Evolutionary conservation across 2,329 filamentous ascomycete genomes (phyloP), one percentile per base, ranked within the genome.

Genomic region (Beauveria caledonica): DNA sequence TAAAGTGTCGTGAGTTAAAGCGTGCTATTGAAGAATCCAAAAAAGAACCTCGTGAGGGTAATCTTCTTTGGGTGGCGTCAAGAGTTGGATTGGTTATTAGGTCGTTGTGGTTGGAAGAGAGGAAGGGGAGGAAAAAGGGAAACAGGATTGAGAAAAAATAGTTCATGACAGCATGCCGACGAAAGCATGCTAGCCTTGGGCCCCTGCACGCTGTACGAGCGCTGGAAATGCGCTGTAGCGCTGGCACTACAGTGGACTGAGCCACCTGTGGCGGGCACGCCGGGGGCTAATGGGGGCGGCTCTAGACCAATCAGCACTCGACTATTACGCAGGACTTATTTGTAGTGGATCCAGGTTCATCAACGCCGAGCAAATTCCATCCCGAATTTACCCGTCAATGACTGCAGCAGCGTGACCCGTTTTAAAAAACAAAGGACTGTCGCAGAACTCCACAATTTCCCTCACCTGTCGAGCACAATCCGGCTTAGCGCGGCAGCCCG

Each of bases 101-200:
- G 50, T 63, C 58, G 54, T 64, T 48, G 62, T 64, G 67, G 58
- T 61, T 63, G 62, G 61, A 60, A 51, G 40, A 55, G 62, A 64
- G 63, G 57, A 66, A 63, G 63, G 55, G 60, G 60, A 62, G 62
- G 63, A 63, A 63, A 60, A 29, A 52, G 62, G 59, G 64, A 65
- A 58, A 39, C 48, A 53, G 63, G 60, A 58, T 45, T 60, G 67
- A 67, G 66, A 66, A 73, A 73, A 72, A 68, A 45, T 21, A 21
- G 66, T 72, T 74, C 70, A 75, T 74, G 73, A 76, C 74, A 73
- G 69, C 72, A 75, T 74, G 72, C 69, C n/a, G 67, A 67, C 61
- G 63, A 63, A 52, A 59, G 19, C 56, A 51, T 51, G 57, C 62
- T 64, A 62, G 56, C 54, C 58, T 9, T 36, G 29, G 42, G 45